Evolutionary conservation across 2,329 filamentous ascomycete species (phyloP).

Genomic region (Colletotrichum shisoi): DNA sequence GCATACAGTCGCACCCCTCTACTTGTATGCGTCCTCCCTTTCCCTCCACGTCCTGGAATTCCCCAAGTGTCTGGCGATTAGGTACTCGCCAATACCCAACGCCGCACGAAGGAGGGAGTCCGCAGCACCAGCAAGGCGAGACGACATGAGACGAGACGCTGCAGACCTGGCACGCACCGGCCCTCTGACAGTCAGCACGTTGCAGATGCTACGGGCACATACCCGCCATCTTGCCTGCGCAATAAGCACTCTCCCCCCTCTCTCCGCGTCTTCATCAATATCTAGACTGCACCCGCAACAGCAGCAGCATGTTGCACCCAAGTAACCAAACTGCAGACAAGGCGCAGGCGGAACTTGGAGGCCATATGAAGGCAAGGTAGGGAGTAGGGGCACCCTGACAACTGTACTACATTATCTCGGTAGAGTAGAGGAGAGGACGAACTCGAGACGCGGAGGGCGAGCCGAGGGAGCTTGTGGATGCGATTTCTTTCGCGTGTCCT

Average conservation of each 20-base stretch:
- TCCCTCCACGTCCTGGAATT: conserved; percentile 15
- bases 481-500: neutral
- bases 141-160: conserved; percentile 37
- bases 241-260: neutral
- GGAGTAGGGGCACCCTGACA: neutral
- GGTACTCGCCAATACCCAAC: conserved; percentile 21
- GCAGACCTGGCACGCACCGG: conserved; percentile 25
- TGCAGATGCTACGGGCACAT: neutral
- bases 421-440: neutral
- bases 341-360: conserved; percentile 5
- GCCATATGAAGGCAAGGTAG: conserved; percentile 7
- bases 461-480: conserved; percentile 27
- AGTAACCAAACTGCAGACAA: neutral
- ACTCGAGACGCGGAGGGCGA: conserved; percentile 10
- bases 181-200: too few species aligned
- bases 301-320: neutral
- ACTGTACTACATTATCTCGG: neutral
- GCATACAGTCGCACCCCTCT: conserved; percentile 2
- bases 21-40: conserved; percentile 8
- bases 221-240: neutral
- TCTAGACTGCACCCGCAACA: too few species aligned
- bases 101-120: conserved; percentile 23
- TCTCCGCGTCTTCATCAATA: too few species aligned
- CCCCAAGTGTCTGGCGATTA: conserved; percentile 7
- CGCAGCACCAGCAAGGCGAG: conserved; percentile 22